These are phyloP conservation scores for Earliella scabrosa DNA, from an alignment of 1,284 basidiomycete genomes.

Conservation along the genomic window DNA sequence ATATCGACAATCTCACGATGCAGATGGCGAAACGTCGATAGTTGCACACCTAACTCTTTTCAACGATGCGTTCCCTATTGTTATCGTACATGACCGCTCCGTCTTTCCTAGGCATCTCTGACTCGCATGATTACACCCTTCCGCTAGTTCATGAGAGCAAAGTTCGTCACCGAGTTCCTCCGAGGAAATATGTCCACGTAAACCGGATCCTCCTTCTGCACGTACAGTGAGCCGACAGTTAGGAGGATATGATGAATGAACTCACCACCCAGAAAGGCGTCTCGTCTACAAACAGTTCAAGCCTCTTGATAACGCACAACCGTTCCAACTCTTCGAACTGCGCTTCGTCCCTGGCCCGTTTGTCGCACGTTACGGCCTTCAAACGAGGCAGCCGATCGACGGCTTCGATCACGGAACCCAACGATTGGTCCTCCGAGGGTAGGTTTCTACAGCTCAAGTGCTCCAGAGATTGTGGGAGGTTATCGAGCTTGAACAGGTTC, in stretches of 20 bases:
- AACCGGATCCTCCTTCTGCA: slow-evolving; percentile 47
- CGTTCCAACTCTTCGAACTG: slow-evolving; percentile 6
- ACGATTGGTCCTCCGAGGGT: slow-evolving; percentile 27
- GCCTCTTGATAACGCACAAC: slow-evolving; percentile 36
- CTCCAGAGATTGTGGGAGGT: slow-evolving; percentile 42
- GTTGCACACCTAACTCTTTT: slow-evolving; percentile 15
- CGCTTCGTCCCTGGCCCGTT: slow-evolving; percentile 1
- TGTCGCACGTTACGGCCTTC: slow-evolving; percentile 43
- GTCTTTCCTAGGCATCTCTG: no score
- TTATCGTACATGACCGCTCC: no score
- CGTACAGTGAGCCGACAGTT: background rate
- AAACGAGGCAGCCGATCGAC: slow-evolving; percentile 41
- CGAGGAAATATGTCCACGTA: slow-evolving; percentile 43
- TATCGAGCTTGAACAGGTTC: slow-evolving; percentile 35
- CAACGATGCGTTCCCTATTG: no score
- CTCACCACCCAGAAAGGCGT: slow-evolving; percentile 42
- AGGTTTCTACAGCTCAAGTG: slow-evolving; percentile 45
- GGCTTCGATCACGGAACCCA: slow-evolving; percentile 38
- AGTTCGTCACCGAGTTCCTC: slow-evolving; percentile 44
- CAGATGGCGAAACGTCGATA: slow-evolving; percentile 80
- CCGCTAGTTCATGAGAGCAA: slow-evolving; percentile 41
- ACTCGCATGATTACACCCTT: no score
- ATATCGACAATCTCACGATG: slow-evolving; percentile 85
- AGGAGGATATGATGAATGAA: background rate
- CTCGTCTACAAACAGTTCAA: slow-evolving; percentile 36